Evolutionary conservation across 495 filamentous ascomycete species (phyloP).

Genomic region (Durotheca rogersii): DNA sequence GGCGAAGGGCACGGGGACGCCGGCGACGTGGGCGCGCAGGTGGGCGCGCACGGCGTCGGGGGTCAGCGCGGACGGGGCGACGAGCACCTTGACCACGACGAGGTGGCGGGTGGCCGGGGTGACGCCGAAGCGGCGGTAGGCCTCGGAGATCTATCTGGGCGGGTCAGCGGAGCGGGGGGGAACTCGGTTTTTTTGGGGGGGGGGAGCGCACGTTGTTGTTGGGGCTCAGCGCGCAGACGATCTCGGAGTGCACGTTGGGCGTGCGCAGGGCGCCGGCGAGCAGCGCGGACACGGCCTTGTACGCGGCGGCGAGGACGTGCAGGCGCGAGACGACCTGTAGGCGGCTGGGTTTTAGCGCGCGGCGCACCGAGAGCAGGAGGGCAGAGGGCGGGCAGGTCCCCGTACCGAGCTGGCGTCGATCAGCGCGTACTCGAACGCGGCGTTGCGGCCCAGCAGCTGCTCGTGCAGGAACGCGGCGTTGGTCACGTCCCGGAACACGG

Average conservation of each 20-base stretch:
- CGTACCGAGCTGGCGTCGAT: conserved; percentile 64
- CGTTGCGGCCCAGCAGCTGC: conserved; percentile 78
- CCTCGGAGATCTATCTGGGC: conserved; percentile 72
- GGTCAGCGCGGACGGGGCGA: conserved; percentile 32
- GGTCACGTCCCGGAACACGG: conserved; percentile 70
- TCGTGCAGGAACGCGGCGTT: conserved; percentile 75
- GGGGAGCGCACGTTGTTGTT: conserved; percentile 85
- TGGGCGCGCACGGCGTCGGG: conserved; percentile 62
- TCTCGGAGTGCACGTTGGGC: conserved; percentile 89
- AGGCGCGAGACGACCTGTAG: conserved; percentile 58
- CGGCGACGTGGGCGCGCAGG: conserved; percentile 62
- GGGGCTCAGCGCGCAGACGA: conserved; percentile 76
- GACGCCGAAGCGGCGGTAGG: conserved; percentile 86
- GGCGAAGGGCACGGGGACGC: conserved; percentile 59
- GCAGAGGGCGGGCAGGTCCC: not conserved
- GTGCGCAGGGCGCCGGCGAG: conserved; percentile 63
- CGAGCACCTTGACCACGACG: conserved; percentile 71
- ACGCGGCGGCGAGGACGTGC: conserved; percentile 76
- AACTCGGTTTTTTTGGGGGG: too few relatives aligned
- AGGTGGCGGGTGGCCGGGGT: conserved; percentile 65
- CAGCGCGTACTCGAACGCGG: conserved; percentile 88
- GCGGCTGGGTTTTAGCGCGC: not conserved
- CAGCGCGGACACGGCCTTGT: conserved; percentile 70
- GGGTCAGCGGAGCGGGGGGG: conserved; percentile 17
- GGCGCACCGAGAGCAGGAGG: not conserved